Evolutionary conservation across 768 basidiomycete genomes (phyloP).

Genomic region (Pilatotrama ljubarskyi): DNA sequence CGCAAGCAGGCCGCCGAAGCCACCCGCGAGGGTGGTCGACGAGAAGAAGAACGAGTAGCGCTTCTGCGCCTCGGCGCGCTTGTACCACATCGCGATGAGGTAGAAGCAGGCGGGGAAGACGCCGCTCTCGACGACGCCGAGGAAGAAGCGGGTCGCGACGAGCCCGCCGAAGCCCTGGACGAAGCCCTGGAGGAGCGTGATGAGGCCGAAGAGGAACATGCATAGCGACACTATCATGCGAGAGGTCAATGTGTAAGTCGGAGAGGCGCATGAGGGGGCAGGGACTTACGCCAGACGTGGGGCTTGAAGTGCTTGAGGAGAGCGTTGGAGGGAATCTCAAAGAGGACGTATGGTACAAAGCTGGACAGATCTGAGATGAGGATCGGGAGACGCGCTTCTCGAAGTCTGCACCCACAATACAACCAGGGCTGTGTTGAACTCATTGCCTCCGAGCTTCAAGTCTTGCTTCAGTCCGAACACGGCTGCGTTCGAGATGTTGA

Average conservation of each 20-base stretch:
- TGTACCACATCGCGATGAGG: slow-evolving; percentile 40
- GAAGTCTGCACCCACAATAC: slow-evolving; percentile 30
- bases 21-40: slow-evolving; percentile 42
- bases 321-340: slow-evolving; percentile 39
- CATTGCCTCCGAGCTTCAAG: slow-evolving; percentile 27
- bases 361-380: slow-evolving; percentile 8
- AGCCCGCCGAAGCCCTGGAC: slow-evolving; percentile 37
- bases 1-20: slow-evolving; percentile 36
- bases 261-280: neutral
- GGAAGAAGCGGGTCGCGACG: slow-evolving; percentile 40
- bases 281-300: slow-evolving; percentile 34
- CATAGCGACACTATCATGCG: slow-evolving; percentile 32
- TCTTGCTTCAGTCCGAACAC: slow-evolving; percentile 34
- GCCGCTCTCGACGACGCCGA: slow-evolving; percentile 35
- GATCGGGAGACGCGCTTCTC: neutral
- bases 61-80: slow-evolving; percentile 37
- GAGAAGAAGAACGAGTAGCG: slow-evolving; percentile 41
- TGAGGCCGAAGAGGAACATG: slow-evolving; percentile 40
- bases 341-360: slow-evolving; percentile 36
- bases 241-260: neutral
- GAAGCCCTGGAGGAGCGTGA: slow-evolving; percentile 35
- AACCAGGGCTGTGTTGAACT: slow-evolving; percentile 35
- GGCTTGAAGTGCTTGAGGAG: slow-evolving; percentile 39
- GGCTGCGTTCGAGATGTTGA: slow-evolving; percentile 36
- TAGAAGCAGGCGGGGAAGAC: slow-evolving; percentile 35